Conservation (phyloP, 2,329 filamentous ascomycete species). For the Aspergillus sp. region DNA sequence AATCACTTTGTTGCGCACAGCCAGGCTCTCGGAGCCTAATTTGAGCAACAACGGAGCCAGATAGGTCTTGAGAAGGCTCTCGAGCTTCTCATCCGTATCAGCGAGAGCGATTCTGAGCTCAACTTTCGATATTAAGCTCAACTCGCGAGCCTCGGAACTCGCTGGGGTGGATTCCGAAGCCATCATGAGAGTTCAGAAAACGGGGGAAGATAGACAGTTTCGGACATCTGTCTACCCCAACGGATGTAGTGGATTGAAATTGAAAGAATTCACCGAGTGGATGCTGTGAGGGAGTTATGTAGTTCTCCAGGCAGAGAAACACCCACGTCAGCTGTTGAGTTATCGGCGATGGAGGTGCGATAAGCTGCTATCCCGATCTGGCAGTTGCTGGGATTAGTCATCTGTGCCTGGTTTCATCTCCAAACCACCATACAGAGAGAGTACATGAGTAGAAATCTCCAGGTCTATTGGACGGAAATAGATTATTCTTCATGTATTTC, state of each 20-base stretch:
- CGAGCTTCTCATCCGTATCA: slow-evolving; percentile 79
- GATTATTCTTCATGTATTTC: not conserved
- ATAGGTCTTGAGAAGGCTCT: slow-evolving; percentile 74
- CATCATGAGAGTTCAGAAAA: slow-evolving; percentile 23
- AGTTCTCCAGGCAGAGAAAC: slow-evolving; percentile 13
- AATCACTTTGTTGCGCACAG: slow-evolving; percentile 78
- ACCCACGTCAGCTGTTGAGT: slow-evolving; percentile 16
- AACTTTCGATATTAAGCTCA: slow-evolving; percentile 79
- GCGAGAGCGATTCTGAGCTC: slow-evolving; percentile 81
- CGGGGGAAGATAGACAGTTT: not conserved
- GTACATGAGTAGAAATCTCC: too few species aligned
- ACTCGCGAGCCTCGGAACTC: slow-evolving; percentile 61
- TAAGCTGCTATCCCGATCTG: slow-evolving; percentile 13
- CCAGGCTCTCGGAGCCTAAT: slow-evolving; percentile 73
- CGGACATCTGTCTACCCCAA: slow-evolving; percentile 9
- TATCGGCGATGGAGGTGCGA: slow-evolving; percentile 1
- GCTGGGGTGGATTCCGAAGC: slow-evolving; percentile 29
- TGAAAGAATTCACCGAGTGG: not conserved
- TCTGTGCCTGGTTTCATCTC: not conserved
- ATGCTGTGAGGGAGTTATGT: not conserved
- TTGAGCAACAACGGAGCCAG: slow-evolving; percentile 82
- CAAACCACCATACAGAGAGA: too few species aligned
- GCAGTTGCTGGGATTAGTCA: slow-evolving; percentile 17
- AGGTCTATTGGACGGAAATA: too few species aligned
- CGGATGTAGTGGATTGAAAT: not conserved